Conservation (phyloP, 495 filamentous ascomycete species). For the Ramalina intermedia region DNA sequence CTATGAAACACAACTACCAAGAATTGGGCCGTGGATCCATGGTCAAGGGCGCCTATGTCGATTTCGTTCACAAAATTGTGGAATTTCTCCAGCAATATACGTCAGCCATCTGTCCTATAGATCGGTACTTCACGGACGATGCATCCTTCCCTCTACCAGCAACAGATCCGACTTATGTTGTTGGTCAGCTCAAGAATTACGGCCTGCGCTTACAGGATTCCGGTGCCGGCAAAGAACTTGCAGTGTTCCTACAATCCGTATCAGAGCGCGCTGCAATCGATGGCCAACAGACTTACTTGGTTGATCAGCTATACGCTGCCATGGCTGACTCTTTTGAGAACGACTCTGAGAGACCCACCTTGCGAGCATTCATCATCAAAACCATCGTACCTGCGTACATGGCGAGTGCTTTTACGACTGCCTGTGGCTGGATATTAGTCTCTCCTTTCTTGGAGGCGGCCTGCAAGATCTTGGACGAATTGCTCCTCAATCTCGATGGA, state of each 20-base stretch:
- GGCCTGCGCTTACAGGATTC: conserved; percentile 39
- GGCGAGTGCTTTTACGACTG: conserved; percentile 31
- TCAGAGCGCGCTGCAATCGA: conserved; percentile 48
- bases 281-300: conserved; percentile 43
- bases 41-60: conserved; percentile 43
- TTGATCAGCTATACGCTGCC: conserved; percentile 41
- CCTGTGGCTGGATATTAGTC: conserved; percentile 44
- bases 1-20: conserved; percentile 56
- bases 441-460: conserved; percentile 40
- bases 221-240: conserved; percentile 41
- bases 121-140: conserved; percentile 55
- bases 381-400: conserved; percentile 54
- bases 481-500: conserved; percentile 37
- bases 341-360: conserved; percentile 29
- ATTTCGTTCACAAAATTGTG: conserved; percentile 51
- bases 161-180: conserved; percentile 52
- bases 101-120: conserved; percentile 44
- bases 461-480: conserved; percentile 25
- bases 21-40: conserved; percentile 33
- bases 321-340: conserved; percentile 37
- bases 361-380: conserved; percentile 43
- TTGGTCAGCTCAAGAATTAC: conserved; percentile 50
- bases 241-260: conserved; percentile 47
- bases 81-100: conserved; percentile 52
- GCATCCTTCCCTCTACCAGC: conserved; percentile 49